These are phyloP conservation scores for Ascochyta viciae-villosae DNA, from an alignment of 2,329 filamentous ascomycete species.

Conservation along the genomic window DNA sequence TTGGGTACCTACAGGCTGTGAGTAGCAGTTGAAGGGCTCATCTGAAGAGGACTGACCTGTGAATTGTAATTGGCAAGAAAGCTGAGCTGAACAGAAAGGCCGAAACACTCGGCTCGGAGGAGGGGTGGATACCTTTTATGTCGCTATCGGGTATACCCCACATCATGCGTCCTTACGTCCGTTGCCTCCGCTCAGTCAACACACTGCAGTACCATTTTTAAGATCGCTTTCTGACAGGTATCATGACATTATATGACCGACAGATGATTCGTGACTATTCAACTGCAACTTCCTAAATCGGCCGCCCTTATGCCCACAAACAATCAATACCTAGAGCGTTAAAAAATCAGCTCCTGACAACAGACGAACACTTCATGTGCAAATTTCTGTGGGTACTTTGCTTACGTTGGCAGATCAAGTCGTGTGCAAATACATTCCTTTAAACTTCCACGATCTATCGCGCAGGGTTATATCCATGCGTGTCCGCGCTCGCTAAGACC, in stretches of 20 bases:
- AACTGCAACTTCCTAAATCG: neutral
- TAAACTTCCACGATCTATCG: neutral
- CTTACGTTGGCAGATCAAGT: neutral
- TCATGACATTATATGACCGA: neutral
- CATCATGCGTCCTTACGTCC: conserved; percentile 21
- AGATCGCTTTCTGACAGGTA: neutral
- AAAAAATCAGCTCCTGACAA: neutral
- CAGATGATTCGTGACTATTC: neutral
- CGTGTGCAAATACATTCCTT: neutral
- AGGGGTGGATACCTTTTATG: conserved; percentile 20
- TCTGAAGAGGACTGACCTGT: neutral
- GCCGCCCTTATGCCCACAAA: neutral
- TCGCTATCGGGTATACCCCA: conserved; percentile 19
- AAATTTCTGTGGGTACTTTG: neutral
- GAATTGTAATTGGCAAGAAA: neutral
- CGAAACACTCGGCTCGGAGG: neutral
- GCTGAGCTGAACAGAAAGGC: conserved; percentile 1
- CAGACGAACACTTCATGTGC: neutral
- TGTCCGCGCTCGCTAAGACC: neutral
- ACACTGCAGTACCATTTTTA: neutral
- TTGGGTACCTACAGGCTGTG: neutral
- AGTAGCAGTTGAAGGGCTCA: neutral
- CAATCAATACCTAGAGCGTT: neutral
- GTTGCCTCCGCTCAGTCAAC: conserved; percentile 1
- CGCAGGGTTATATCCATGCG: conserved; percentile 2